These are phyloP conservation scores for Musa itinerans DNA, from an alignment of 176 grass and related monocot genomes.

Conservation along the genomic window DNA sequence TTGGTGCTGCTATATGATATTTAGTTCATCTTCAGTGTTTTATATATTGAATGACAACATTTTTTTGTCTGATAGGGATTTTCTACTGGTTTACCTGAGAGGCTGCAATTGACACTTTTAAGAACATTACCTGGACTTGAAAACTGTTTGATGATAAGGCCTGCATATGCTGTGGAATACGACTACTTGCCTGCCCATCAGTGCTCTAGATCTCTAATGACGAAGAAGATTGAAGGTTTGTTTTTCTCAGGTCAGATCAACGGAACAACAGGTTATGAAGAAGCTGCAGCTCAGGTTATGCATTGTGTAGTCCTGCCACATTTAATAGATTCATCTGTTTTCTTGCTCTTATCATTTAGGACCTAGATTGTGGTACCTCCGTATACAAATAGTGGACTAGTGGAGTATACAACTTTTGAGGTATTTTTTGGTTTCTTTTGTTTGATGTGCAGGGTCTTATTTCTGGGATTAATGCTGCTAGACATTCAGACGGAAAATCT, in stretches of 20 bases:
- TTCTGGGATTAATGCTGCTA: slow-evolving; percentile 93
- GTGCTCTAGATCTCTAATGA: slow-evolving; percentile 99
- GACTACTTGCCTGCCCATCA: slow-evolving; percentile 88
- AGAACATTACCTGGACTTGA: slow-evolving; percentile 90
- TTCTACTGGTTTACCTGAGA: slow-evolving; percentile 92
- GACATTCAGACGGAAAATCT: slow-evolving; percentile 80
- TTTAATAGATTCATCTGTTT: neutral
- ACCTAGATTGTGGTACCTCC: neutral
- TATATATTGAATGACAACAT: neutral
- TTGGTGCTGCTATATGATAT: neutral
- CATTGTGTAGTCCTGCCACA: neutral
- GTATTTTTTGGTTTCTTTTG: slow-evolving; percentile 10
- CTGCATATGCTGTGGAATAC: slow-evolving; percentile 96
- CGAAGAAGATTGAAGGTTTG: slow-evolving; percentile 77
- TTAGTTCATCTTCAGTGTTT: neutral
- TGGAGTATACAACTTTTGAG: neutral
- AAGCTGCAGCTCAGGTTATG: slow-evolving; percentile 85
- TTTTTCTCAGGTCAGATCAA: slow-evolving; percentile 99
- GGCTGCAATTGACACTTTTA: slow-evolving; percentile 65
- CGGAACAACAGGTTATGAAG: slow-evolving; percentile 98
- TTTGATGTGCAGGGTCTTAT: slow-evolving; percentile 50
- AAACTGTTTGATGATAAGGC: slow-evolving; percentile 92
- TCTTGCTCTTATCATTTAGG: neutral
- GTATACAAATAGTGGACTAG: neutral
- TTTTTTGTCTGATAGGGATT: slow-evolving; percentile 48